Base-by-base conservation (phyloP, 768 basidiomycete species). In the Tulasnella calospora region DNA sequence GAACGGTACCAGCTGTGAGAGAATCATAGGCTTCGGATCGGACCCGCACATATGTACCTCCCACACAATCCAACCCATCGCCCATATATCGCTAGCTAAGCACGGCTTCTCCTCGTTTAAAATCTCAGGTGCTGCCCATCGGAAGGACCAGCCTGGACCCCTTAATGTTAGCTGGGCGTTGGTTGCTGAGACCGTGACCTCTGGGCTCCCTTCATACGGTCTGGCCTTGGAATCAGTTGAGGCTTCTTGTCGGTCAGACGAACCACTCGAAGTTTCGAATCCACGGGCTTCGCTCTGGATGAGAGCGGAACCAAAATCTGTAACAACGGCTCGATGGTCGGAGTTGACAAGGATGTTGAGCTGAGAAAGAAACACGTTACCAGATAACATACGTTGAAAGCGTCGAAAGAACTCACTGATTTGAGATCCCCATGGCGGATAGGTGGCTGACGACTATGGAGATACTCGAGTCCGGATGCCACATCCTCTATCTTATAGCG, bases 61-160 rank as follows among this genome's bases (percentile, higher is more conserved):
- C 36, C 30, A 46, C 23, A n/a, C 72, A 6, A 73, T 30, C 33
- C 72, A 73, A 8, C 72, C 72, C 3, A 35, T 17, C 30, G 72
- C 72, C 72, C 72, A 73, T 46, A 73, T 73, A 46, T 73, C 72
- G 44, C 72, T 73, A 15, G 33, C 72, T 15, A 41, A 41, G 27
- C 19, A 19, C 19, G 35, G 72, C 8, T 30, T 5, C 13, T 73
- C 36, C 7, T 46, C 72, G 21, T 36, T 38, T 46, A 73, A 46
- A 30, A 73, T 17, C 27, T 73, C 72, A 17, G 72, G 72, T 36
- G 35, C 41, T 2, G 35, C 33, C 72, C 72, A 73, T 4, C 38
- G 38, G 15, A 73, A 36, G 2, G 72, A 73, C 33, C 72, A 35
- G 17, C 30, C 44, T 7, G 41, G 41, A 23, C 72, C 72, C 17